Evolutionary conservation across 805 yeast species (phyloP).

Genomic region (Hanseniaspora guilliermondii): DNA sequence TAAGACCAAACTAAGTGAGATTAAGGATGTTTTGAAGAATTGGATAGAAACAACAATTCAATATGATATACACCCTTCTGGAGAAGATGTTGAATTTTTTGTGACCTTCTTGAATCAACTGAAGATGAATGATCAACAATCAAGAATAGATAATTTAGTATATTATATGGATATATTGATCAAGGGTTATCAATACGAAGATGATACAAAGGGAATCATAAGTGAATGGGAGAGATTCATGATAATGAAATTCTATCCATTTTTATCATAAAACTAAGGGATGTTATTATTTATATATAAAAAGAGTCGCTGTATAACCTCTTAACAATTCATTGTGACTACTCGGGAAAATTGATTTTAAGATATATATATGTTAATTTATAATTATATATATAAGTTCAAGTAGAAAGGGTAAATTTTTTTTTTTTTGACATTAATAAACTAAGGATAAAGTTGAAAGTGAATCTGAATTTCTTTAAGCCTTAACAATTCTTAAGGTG

Average conservation of each 20-base stretch:
- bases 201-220: constrained; percentile 16
- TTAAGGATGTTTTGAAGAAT: constrained; percentile 24
- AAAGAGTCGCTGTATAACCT: too few species aligned
- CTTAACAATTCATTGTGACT: too few species aligned
- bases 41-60: constrained; percentile 31
- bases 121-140: not conserved
- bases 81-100: constrained; percentile 31
- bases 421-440: not conserved
- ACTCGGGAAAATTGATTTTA: too few species aligned
- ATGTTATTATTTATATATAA: too few species aligned
- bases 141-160: not conserved
- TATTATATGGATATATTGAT: not conserved
- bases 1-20: constrained; percentile 25
- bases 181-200: constrained; percentile 11
- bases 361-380: not conserved
- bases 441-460: not conserved
- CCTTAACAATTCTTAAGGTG: constrained; percentile 85
- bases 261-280: constrained; percentile 15
- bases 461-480: constrained; percentile 31
- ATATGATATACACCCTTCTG: constrained; percentile 28
- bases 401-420: too few species aligned
- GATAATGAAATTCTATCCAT: constrained; percentile 21
- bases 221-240: constrained; percentile 26
- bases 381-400: too few species aligned
- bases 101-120: constrained; percentile 26